Percentiles rank a stretch among this genome's conserved stretches.
phyloP scores from a whole-genome alignment of 345 rosid species.

The Boechera divaricarpa region DNA sequence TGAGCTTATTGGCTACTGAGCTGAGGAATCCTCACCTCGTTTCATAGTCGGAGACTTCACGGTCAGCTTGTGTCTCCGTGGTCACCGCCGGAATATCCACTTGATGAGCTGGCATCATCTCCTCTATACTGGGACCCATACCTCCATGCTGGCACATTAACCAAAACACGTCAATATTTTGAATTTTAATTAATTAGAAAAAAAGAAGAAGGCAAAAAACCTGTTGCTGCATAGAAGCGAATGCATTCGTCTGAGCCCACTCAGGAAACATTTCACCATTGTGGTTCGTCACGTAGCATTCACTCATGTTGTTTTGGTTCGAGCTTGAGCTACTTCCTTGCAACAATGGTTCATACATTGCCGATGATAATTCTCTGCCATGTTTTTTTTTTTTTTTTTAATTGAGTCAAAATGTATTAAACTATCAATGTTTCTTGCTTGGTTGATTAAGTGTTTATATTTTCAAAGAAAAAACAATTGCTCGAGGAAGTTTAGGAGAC shows the following conservation, averaged over 20 bases:
- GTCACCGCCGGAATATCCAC: constrained; percentile 27
- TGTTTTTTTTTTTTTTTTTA: background rate
- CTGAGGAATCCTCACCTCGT: constrained; percentile 45
- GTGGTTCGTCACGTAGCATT: constrained; percentile 53
- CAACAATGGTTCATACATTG: constrained; percentile 53
- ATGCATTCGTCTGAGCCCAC: constrained; percentile 57
- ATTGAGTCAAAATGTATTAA: background rate
- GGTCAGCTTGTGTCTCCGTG: constrained; percentile 30
- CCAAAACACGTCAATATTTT: constrained; percentile 3
- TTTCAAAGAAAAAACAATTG: background rate
- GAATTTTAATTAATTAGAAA: background rate
- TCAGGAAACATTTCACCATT: constrained; percentile 47
- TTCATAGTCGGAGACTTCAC: constrained; percentile 50
- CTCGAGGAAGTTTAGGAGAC: background rate
- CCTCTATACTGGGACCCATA: constrained; percentile 42
- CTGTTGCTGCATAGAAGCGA: constrained; percentile 54
- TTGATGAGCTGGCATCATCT: constrained; percentile 43
- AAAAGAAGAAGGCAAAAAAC: background rate
- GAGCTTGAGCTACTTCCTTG: constrained; percentile 52
- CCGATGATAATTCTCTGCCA: constrained; percentile 45
- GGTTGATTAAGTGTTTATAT: background rate
- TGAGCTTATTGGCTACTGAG: constrained; percentile 43
- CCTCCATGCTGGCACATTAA: constrained; percentile 37
- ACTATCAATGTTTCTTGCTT: background rate
- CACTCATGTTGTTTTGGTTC: constrained; percentile 47